Percentiles rank a stretch among this genome's conserved stretches.
Evolutionary conservation across 495 filamentous ascomycete species (phyloP).

Genomic region (Lophiostoma macrostomum): DNA sequence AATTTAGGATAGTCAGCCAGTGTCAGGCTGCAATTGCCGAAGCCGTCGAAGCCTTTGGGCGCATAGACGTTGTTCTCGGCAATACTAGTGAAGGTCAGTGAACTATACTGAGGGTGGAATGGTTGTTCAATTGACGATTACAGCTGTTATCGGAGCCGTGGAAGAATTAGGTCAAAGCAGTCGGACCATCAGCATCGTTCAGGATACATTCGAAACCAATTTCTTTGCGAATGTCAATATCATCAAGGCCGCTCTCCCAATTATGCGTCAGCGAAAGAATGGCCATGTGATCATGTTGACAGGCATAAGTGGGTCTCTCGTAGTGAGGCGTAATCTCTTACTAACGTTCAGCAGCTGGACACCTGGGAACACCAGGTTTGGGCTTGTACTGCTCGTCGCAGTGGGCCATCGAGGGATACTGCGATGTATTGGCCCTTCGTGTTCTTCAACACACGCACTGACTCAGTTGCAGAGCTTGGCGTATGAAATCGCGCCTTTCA

Average conservation of each 20-base stretch:
- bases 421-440: constrained; percentile 57
- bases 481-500: constrained; percentile 96
- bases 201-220: constrained; percentile 88
- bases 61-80: constrained; percentile 84
- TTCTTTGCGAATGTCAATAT: constrained; percentile 95
- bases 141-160: constrained; percentile 79
- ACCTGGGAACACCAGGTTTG: constrained; percentile 89
- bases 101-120: neutral
- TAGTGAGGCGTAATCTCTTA: too few species aligned
- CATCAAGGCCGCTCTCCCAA: constrained; percentile 83
- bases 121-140: neutral
- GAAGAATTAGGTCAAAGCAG: constrained; percentile 80
- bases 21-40: constrained; percentile 85
- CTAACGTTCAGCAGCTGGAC: constrained; percentile 54
- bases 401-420: constrained; percentile 97
- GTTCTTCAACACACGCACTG: constrained; percentile 1
- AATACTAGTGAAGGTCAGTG: constrained; percentile 75
- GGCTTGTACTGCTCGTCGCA: constrained; percentile 87
- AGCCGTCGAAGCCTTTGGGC: constrained; percentile 76
- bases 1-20: constrained; percentile 38
- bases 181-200: constrained; percentile 71
- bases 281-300: constrained; percentile 90
- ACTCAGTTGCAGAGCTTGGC: constrained; percentile 63
- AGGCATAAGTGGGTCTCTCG: constrained; percentile 65
- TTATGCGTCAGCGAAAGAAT: constrained; percentile 69